phyloP scores from a whole-genome alignment of 345 rosid species.

The Gossypium rotundifolium region DNA sequence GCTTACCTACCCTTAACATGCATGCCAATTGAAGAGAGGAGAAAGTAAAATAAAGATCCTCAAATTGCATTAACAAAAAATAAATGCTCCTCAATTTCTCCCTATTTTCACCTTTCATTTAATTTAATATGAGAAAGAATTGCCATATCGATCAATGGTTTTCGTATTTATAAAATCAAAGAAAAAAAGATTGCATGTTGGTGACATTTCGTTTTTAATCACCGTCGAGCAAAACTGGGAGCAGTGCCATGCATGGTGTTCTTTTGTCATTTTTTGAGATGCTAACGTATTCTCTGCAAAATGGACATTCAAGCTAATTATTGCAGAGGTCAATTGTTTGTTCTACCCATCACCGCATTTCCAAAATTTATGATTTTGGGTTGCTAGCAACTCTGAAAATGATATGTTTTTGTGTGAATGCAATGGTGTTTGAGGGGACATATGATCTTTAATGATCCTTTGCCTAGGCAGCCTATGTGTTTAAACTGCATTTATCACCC shows the following conservation, averaged over 20 bases:
- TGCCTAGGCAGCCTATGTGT: neutral
- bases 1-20: neutral
- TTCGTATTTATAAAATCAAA: too few relatives aligned
- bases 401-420: neutral
- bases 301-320: slow-evolving; percentile 7
- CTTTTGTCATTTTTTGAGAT: neutral
- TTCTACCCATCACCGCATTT: neutral
- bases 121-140: neutral
- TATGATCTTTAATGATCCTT: neutral
- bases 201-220: neutral
- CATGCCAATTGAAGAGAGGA: neutral
- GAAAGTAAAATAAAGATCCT: neutral
- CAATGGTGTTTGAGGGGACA: neutral
- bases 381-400: neutral
- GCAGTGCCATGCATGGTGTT: neutral
- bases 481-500: too few relatives aligned
- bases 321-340: neutral
- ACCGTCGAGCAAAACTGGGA: neutral
- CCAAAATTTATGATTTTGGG: neutral
- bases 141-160: neutral
- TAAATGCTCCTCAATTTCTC: too few relatives aligned
- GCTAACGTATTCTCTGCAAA: neutral
- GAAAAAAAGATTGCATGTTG: too few relatives aligned
- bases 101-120: neutral
- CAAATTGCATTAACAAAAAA: neutral